These are phyloP conservation scores for Pharnaceum exiguum DNA, from an alignment of 148 eudicot genomes.

Conservation along the genomic window DNA sequence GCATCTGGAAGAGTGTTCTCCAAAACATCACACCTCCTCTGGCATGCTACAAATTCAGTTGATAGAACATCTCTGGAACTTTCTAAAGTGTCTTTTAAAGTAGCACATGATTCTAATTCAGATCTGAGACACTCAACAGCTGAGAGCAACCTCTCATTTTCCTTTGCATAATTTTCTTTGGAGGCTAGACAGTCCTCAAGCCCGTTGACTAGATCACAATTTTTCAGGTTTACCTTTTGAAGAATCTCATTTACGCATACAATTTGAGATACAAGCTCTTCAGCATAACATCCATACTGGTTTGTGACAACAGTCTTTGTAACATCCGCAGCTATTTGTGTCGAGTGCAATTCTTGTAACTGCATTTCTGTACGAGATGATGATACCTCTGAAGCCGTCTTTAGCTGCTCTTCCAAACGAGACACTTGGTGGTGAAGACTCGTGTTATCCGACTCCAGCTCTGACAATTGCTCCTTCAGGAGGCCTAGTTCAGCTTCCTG, in stretches of 20 bases:
- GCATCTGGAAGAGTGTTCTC: constrained; percentile 20
- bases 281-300: constrained; percentile 39
- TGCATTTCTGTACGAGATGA: constrained; percentile 21
- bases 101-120: constrained; percentile 34
- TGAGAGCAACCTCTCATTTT: constrained; percentile 35
- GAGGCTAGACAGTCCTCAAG: constrained; percentile 34
- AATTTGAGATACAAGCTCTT: constrained; percentile 35
- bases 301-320: constrained; percentile 27
- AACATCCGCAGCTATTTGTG: constrained; percentile 50
- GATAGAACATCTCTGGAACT: constrained; percentile 29
- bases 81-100: constrained; percentile 39
- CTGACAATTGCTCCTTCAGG: constrained; percentile 13
- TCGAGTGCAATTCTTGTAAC: constrained; percentile 39
- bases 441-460: constrained; percentile 26
- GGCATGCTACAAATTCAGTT: constrained; percentile 40
- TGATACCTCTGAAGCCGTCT: constrained; percentile 23
- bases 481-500: constrained; percentile 23
- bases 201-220: constrained; percentile 28
- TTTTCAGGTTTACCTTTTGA: constrained; percentile 33
- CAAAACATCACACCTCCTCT: constrained; percentile 23
- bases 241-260: constrained; percentile 25
- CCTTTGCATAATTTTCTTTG: constrained; percentile 38
- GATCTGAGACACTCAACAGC: constrained; percentile 37
- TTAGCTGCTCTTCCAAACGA: constrained; percentile 26
- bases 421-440: constrained; percentile 24